A percentile compares a stretch with the other conserved stretches of the same genome.
Evolutionary conservation across 805 yeast genomes (phyloP).

Genomic region (Cephaloascus fragrans): DNA sequence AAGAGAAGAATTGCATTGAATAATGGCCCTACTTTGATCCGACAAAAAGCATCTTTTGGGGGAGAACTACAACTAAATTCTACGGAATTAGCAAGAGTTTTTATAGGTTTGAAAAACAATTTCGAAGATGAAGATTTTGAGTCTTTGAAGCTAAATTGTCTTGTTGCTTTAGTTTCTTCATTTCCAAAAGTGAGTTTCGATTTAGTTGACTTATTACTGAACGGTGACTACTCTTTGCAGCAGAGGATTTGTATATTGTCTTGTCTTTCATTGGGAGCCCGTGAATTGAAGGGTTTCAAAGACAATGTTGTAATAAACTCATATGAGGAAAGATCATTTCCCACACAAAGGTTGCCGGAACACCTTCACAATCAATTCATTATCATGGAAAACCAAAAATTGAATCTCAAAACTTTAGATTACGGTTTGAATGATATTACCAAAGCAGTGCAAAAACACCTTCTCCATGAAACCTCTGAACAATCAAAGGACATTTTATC

Average conservation of each 20-base stretch:
- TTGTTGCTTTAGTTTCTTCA: slow-evolving; percentile 55
- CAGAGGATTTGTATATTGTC: slow-evolving; percentile 65
- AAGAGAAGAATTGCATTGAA: slow-evolving; percentile 40
- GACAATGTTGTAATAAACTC: slow-evolving; percentile 37
- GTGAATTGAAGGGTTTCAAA: slow-evolving; percentile 58
- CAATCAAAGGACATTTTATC: slow-evolving; percentile 19
- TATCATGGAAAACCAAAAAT: slow-evolving; percentile 9
- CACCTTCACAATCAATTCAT: slow-evolving; percentile 33
- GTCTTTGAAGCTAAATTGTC: slow-evolving; percentile 48
- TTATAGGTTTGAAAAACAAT: slow-evolving; percentile 47
- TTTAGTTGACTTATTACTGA: slow-evolving; percentile 37
- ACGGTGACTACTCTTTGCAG: slow-evolving; percentile 76
- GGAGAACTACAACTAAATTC: slow-evolving; percentile 53
- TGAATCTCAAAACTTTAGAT: slow-evolving; percentile 3
- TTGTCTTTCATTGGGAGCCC: slow-evolving; percentile 57
- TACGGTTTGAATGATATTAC: slow-evolving; percentile 4
- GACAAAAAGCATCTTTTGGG: slow-evolving; percentile 53
- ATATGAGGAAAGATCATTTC: slow-evolving; percentile 15
- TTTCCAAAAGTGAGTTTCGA: slow-evolving; percentile 32
- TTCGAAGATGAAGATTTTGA: slow-evolving; percentile 54
- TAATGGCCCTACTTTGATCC: slow-evolving; percentile 47
- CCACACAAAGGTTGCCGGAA: slow-evolving; percentile 35
- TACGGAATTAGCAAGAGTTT: slow-evolving; percentile 36
- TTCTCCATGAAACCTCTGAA: slow-evolving; percentile 20
- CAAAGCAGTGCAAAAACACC: slow-evolving; percentile 17